Base-by-base conservation (phyloP, 805 yeast species). In the Metschnikowia bowlesiae region DNA sequence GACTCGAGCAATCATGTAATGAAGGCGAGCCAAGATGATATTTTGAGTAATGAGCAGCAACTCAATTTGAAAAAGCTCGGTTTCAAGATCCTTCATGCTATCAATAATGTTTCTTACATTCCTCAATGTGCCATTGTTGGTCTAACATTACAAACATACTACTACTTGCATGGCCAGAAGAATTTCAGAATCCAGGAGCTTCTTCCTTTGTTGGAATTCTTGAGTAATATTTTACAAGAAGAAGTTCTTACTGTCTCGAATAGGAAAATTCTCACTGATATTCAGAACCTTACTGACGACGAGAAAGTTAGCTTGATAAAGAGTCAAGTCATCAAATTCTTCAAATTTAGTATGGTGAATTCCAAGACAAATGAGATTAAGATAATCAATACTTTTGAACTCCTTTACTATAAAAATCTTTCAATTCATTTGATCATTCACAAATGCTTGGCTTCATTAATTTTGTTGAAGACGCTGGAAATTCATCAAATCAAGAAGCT, bases 41-140 rank as follows among this genome's bases (percentile, higher is more conserved):
- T 57, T 53, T 65, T 47, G 59, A 55, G 51, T 56, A 65, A 47
- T 52, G 62, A 45, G 58, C 66, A 41, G 63, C 61, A 66, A 43
- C 53, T 56, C 9, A 62, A 73, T 35, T 55, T 82, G 50, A 74
- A 82, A 53, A 68, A 80, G 38, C 64, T 81, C 31, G 86, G 84
- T 2, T 82, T 80, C 64, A 70, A 71, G 52, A 69, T 80, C 16
- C 67, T 81, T 39, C 79, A 75, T 44, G 82, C 80, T 43, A 70
- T 81, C 55, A 82, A 82, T 62, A 62, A 65, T 10, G 74, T 71
- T 6, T 69, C 80, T 7, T 79, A 71, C 42, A 65, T 82, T 32
- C 82, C 83, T 62, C 82, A 82, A 33, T 68, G 82, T 13, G 71
- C 83, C 0, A 62, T 81, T 26, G 75, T 80, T 13, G 85, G 85